Evolutionary conservation across 2,329 filamentous ascomycete species (phyloP), one percentile per base, ranked within the genome.

Genomic region (Balansia obtecta): DNA sequence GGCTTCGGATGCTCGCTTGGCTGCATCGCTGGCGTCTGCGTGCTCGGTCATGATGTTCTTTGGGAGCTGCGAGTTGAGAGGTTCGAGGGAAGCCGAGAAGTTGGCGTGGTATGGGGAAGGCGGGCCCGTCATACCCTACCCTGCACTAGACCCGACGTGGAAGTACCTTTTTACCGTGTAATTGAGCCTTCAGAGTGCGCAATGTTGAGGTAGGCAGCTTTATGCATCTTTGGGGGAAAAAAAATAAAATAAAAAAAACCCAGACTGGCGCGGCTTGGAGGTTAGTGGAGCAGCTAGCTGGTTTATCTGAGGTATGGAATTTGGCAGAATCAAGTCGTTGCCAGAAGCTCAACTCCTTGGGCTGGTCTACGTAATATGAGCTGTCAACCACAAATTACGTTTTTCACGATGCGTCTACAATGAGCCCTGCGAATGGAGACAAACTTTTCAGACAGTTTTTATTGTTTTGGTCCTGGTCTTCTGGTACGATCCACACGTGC

Each of bases 401-500:
- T n/a, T n/a, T 70, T 95, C 57, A 75, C 75, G 34, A 65, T 95
- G 48, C 66, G 81, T 58, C 90, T 90, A 1, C 80, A 80, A 44
- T 69, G 83, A 55, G 86, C 83, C 58, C 89, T 90, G 27, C 95
- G 88, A 62, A 72, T 82, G 74, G 91, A 58, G 87, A 95, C 64
- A 86, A 94, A 61, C 73, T 85, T 50, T 79, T 73, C 57, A 80
- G 91, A 57, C 90, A 96, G 68, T 69, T 75, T 45, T 86, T 45
- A 86, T 85, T 45, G 85, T 85, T 38, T 73, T 96, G 52, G 95
- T 86, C 66, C 62, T 93, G 46, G 87, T 95, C 52, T 89, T 88
- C 59, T 95, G 88, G 91, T 95, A 71, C 55, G 77, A 12, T 56
- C 53, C 16, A 20, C 12, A 7, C 3, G 20, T 38, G 33, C 34